Conservation (phyloP, 139 green algal genomes). For the Picochlorum sp. region DNA sequence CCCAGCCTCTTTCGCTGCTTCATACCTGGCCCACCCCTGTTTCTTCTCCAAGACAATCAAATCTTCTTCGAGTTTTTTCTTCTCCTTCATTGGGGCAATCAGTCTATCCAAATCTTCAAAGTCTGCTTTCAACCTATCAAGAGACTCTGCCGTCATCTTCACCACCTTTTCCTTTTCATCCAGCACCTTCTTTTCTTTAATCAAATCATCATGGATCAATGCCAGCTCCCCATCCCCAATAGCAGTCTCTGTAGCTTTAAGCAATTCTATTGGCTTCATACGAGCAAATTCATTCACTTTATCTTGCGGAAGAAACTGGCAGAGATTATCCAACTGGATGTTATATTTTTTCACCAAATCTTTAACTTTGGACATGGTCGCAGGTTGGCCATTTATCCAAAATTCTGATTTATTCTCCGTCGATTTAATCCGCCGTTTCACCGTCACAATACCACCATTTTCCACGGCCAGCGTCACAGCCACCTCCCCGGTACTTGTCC, state of each 20-base stretch:
- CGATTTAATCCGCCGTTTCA: slow-evolving; percentile 21
- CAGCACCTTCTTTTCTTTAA: slow-evolving; percentile 25
- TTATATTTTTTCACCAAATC: slow-evolving; percentile 51
- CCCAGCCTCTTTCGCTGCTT: slow-evolving; percentile 12
- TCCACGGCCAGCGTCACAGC: slow-evolving; percentile 56
- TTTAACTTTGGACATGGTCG: slow-evolving; percentile 41
- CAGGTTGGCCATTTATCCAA: slow-evolving; percentile 33
- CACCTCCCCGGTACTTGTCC: slow-evolving; percentile 33
- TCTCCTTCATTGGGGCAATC: slow-evolving; percentile 45
- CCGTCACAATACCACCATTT: neutral
- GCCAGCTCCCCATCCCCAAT: slow-evolving; percentile 30
- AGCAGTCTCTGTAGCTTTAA: slow-evolving; percentile 75
- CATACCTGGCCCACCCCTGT: slow-evolving; percentile 37
- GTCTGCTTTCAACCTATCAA: slow-evolving; percentile 26
- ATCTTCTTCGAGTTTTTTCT: slow-evolving; percentile 34
- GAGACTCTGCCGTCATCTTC: neutral
- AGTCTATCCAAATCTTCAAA: slow-evolving; percentile 52
- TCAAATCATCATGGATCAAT: slow-evolving; percentile 64
- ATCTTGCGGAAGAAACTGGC: slow-evolving; percentile 35
- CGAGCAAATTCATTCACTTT: slow-evolving; percentile 81
- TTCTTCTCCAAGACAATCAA: slow-evolving; percentile 27
- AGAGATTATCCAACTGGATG: slow-evolving; percentile 97
- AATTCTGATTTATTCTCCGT: slow-evolving; percentile 41
- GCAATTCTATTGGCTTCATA: slow-evolving; percentile 65
- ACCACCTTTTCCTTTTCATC: slow-evolving; percentile 2